Conservation (phyloP, 805 yeast genomes). For the Barnettozyma salicaria region DNA sequence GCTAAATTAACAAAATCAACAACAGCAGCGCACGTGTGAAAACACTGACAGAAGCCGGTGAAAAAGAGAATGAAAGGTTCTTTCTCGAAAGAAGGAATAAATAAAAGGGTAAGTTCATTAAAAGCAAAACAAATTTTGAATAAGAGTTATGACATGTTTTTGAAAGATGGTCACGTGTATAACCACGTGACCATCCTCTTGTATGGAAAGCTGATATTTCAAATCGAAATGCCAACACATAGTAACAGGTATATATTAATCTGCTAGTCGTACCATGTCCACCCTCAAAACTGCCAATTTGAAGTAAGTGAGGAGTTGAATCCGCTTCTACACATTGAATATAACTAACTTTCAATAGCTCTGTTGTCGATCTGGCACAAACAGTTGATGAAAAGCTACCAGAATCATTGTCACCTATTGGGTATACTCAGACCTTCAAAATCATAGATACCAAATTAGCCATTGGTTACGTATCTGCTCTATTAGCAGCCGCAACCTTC, state of each 20-base stretch:
- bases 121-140: no score
- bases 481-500: constrained; percentile 44
- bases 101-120: background rate
- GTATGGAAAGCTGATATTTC: background rate
- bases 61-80: no score
- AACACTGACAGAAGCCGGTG: no score
- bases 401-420: constrained; percentile 23
- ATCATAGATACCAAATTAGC: constrained; percentile 43
- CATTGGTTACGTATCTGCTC: constrained; percentile 45
- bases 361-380: constrained; percentile 15
- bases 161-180: background rate
- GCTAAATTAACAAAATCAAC: no score
- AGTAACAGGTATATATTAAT: background rate
- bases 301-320: constrained; percentile 9
- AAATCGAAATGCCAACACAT: background rate
- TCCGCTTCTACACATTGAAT: no score
- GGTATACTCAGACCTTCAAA: constrained; percentile 37
- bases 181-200: background rate
- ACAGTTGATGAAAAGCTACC: constrained; percentile 16
- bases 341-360: constrained; percentile 10
- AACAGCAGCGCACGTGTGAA: no score
- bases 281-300: constrained; percentile 14
- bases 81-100: background rate
- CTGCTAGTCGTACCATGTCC: constrained; percentile 8
- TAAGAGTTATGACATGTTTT: background rate